Percentiles rank a stretch among this genome's conserved stretches.
phyloP scores from a whole-genome alignment of 768 basidiomycete genomes.

The Gelatoporia subvermispora region DNA sequence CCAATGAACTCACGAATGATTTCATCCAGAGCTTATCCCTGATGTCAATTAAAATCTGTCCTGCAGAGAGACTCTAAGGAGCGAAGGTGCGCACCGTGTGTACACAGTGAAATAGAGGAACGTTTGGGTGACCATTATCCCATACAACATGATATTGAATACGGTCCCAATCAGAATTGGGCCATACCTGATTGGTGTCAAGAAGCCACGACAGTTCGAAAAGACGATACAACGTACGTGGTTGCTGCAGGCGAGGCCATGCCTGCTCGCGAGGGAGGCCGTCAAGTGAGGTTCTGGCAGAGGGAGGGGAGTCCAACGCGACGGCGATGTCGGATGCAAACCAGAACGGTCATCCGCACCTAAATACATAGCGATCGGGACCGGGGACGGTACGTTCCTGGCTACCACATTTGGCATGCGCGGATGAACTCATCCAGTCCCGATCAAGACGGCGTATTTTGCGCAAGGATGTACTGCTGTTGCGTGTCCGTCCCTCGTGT shows the following conservation, averaged over 20 bases:
- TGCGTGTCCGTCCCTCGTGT: too few relatives aligned
- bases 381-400: background rate
- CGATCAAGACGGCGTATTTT: background rate
- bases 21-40: slow-evolving; percentile 47
- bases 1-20: slow-evolving; percentile 30
- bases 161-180: slow-evolving; percentile 46
- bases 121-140: slow-evolving; percentile 45
- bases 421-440: background rate
- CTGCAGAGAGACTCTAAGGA: background rate
- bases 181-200: slow-evolving; percentile 33
- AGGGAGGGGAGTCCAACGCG: background rate
- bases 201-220: background rate
- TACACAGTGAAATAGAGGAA: slow-evolving; percentile 43
- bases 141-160: slow-evolving; percentile 43
- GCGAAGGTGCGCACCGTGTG: slow-evolving; percentile 26
- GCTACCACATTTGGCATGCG: slow-evolving; percentile 3
- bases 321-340: background rate
- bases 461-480: too few relatives aligned
- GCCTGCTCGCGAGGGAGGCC: background rate
- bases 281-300: too few relatives aligned
- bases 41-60: background rate
- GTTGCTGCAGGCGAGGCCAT: slow-evolving; percentile 12
- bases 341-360: background rate
- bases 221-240: slow-evolving; percentile 3
- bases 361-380: background rate